These are phyloP conservation scores for Tetrapyrgos nigripes DNA, from an alignment of 1,284 basidiomycete species.

Conservation along the genomic window DNA sequence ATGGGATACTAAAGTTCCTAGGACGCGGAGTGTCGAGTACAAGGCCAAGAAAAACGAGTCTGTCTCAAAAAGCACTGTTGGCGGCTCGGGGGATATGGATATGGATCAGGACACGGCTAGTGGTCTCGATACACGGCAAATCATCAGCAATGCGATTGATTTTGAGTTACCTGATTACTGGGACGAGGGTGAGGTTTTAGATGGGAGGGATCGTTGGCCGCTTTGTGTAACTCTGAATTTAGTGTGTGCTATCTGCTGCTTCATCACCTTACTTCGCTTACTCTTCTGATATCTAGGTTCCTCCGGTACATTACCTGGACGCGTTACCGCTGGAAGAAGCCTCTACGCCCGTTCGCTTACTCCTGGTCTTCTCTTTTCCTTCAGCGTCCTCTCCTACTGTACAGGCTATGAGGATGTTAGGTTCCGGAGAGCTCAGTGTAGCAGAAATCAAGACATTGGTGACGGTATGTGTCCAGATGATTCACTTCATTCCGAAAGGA, in stretches of 20 bases:
- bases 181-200: slow-evolving; percentile 78
- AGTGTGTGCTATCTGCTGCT: slow-evolving; percentile 45
- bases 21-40: slow-evolving; percentile 72
- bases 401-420: slow-evolving; percentile 68
- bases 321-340: slow-evolving; percentile 72
- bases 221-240: slow-evolving; percentile 78
- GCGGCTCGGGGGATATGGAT: slow-evolving; percentile 55
- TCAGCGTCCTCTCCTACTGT: slow-evolving; percentile 44
- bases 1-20: slow-evolving; percentile 81
- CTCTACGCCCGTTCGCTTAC: slow-evolving; percentile 59
- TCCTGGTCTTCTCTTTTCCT: slow-evolving; percentile 68
- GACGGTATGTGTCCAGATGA: slow-evolving; percentile 52
- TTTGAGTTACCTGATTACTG: slow-evolving; percentile 86
- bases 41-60: slow-evolving; percentile 33
- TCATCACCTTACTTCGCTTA: neutral
- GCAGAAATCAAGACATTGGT: slow-evolving; percentile 55
- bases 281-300: slow-evolving; percentile 43
- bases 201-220: slow-evolving; percentile 69
- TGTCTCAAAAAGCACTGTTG: slow-evolving; percentile 20
- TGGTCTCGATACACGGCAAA: slow-evolving; percentile 62
- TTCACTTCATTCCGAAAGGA: too few relatives aligned
- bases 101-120: slow-evolving; percentile 54
- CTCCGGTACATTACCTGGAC: slow-evolving; percentile 69
- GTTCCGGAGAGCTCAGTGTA: slow-evolving; percentile 58
- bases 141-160: slow-evolving; percentile 59